Conservation (phyloP, 2,329 filamentous ascomycete species). For the Hypoxylon sp. region DNA sequence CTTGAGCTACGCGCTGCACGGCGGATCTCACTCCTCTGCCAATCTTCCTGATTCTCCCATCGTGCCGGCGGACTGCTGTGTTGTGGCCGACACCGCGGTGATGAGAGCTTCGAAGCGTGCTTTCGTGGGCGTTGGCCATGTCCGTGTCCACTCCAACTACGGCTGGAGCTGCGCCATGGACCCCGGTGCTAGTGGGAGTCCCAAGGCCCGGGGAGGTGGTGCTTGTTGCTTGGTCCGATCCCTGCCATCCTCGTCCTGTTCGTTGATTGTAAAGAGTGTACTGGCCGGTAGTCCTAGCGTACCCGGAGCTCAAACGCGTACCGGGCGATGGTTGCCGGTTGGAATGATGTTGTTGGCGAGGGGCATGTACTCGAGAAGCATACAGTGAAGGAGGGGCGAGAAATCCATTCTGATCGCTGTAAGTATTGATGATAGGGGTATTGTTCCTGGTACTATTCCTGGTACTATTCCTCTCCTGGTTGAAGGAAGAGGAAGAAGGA, state of each 20-base stretch:
- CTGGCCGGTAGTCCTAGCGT: neutral
- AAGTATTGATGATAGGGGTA: neutral
- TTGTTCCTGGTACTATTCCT: neutral
- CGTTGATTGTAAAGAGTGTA: conserved; percentile 5
- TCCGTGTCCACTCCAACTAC: neutral
- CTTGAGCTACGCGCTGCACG: neutral
- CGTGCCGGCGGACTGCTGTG: neutral
- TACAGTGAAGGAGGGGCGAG: neutral
- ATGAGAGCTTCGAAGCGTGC: neutral
- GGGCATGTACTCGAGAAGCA: neutral
- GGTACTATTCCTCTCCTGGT: neutral
- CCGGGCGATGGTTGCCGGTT: neutral
- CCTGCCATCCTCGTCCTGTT: conserved; percentile 10
- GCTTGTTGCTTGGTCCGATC: neutral
- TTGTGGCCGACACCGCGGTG: neutral
- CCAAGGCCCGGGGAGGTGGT: neutral
- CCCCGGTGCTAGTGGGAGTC: neutral
- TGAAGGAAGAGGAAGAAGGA: neutral
- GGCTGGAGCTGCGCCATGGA: neutral
- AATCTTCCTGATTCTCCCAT: neutral
- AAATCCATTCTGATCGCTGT: neutral
- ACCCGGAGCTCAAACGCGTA: conserved; percentile 5
- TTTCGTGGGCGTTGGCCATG: neutral
- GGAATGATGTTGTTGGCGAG: neutral
- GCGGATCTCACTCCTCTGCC: neutral